Conservation (phyloP, 768 basidiomycete genomes). For the Suillus luteus region DNA sequence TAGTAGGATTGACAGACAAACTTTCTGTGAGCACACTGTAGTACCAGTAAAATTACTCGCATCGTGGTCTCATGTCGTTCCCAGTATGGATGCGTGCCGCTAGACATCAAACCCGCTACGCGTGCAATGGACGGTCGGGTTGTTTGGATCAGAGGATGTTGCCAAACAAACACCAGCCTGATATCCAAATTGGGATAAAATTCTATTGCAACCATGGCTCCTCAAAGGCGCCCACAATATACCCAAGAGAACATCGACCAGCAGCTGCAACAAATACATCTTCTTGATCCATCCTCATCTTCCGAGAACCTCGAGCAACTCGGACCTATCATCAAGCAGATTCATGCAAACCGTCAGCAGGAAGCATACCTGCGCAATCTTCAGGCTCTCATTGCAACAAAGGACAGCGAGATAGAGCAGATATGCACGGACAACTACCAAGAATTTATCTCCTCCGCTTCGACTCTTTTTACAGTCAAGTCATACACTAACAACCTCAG, state of each 20-base stretch:
- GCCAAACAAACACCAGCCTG: conserved; percentile 41
- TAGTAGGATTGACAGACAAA: neutral
- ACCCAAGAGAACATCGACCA: conserved; percentile 86
- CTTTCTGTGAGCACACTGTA: neutral
- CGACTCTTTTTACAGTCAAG: conserved; percentile 94
- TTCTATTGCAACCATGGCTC: conserved; percentile 55
- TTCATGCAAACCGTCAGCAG: conserved; percentile 85
- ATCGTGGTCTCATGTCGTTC: neutral
- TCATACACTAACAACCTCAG: conserved; percentile 94
- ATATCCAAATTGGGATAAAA: conserved; percentile 18
- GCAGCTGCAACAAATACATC: conserved; percentile 88
- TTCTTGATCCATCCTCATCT: conserved; percentile 83
- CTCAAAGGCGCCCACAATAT: conserved; percentile 70
- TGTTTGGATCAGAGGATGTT: conserved; percentile 40
- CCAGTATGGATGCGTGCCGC: neutral
- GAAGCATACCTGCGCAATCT: conserved; percentile 87
- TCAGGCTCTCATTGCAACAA: conserved; percentile 86
- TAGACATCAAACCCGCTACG: neutral
- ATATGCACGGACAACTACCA: conserved; percentile 97
- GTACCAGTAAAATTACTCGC: neutral
- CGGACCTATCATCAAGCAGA: conserved; percentile 92
- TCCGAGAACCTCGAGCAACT: conserved; percentile 96
- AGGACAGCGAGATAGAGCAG: conserved; percentile 94
- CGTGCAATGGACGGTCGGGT: neutral
- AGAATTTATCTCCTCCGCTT: conserved; percentile 96